Percentiles rank a stretch among this genome's conserved stretches.
Evolutionary conservation across 2,329 filamentous ascomycete species (phyloP).

Genomic region (Dryadomyces quercus-mongolicae): DNA sequence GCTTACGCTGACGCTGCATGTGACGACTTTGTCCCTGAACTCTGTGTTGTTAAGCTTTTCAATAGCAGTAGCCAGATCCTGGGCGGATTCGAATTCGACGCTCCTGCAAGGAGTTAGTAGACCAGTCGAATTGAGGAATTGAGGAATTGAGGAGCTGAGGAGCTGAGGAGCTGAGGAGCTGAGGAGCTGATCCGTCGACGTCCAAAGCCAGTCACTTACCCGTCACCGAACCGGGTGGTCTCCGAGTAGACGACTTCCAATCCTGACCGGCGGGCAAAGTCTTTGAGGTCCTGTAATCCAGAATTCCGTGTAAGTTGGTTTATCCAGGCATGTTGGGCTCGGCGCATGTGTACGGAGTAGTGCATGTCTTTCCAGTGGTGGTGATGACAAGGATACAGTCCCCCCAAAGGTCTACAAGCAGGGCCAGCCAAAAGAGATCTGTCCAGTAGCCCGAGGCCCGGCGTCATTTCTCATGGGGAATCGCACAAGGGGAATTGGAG

Average conservation of each 20-base stretch:
- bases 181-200: neutral
- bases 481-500: no score
- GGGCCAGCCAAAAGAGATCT: neutral
- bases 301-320: conserved; percentile 63
- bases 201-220: conserved; percentile 51
- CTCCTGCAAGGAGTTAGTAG: conserved; percentile 45
- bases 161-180: no score
- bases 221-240: conserved; percentile 81
- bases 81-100: conserved; percentile 91
- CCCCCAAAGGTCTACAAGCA: neutral
- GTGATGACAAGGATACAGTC: neutral
- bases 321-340: conserved; percentile 9
- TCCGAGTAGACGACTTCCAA: conserved; percentile 98
- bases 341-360: no score
- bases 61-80: conserved; percentile 79
- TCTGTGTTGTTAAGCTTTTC: conserved; percentile 89
- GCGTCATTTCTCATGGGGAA: neutral
- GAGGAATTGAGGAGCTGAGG: no score
- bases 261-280: conserved; percentile 93
- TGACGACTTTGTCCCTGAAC: conserved; percentile 82
- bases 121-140: no score
- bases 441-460: neutral
- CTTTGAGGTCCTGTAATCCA: conserved; percentile 93
- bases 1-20: conserved; percentile 76
- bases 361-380: neutral